A percentile compares a stretch with the other conserved stretches of the same genome.
Evolutionary conservation across 331 rosid species (phyloP).

Genomic region (Acacia pycnantha): DNA sequence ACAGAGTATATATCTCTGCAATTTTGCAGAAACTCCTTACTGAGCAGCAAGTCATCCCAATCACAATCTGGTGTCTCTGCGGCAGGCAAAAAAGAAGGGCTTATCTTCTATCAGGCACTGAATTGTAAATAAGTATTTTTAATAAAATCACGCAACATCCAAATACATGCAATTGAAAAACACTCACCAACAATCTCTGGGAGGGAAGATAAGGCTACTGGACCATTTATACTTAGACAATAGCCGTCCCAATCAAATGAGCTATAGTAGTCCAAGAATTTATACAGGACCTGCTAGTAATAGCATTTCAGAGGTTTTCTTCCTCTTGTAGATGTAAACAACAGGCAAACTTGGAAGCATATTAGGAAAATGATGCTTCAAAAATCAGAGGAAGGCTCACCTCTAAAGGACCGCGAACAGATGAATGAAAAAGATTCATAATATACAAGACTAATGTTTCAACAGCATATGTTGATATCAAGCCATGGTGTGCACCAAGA

Average conservation of each 20-base stretch:
- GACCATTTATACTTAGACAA: constrained; percentile 45
- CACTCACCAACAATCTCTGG: constrained; percentile 50
- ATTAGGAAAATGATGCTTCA: constrained; percentile 4
- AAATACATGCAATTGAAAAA: constrained; percentile 16
- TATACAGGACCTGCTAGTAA: constrained; percentile 49
- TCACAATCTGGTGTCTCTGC: constrained; percentile 42
- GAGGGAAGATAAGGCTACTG: constrained; percentile 39
- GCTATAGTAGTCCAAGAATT: constrained; percentile 49
- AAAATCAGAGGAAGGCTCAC: constrained; percentile 33
- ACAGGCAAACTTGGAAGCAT: neutral
- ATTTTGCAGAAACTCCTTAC: constrained; percentile 38
- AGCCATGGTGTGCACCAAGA: constrained; percentile 56
- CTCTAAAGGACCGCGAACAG: constrained; percentile 53
- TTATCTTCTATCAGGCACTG: neutral
- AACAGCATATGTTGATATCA: constrained; percentile 51
- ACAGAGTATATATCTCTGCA: constrained; percentile 40
- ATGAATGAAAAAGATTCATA: constrained; percentile 45
- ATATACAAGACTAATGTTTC: constrained; percentile 51
- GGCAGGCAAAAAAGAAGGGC: constrained; percentile 18
- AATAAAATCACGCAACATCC: constrained; percentile 8
- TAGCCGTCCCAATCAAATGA: constrained; percentile 48
- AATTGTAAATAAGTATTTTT: constrained; percentile 20
- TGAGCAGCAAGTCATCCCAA: constrained; percentile 38
- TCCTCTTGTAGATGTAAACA: constrained; percentile 18
- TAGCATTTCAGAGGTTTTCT: constrained; percentile 15